These are phyloP conservation scores for Phytophthora hybrid DNA, from an alignment of 352 stramenopile genomes.

Conservation along the genomic window DNA sequence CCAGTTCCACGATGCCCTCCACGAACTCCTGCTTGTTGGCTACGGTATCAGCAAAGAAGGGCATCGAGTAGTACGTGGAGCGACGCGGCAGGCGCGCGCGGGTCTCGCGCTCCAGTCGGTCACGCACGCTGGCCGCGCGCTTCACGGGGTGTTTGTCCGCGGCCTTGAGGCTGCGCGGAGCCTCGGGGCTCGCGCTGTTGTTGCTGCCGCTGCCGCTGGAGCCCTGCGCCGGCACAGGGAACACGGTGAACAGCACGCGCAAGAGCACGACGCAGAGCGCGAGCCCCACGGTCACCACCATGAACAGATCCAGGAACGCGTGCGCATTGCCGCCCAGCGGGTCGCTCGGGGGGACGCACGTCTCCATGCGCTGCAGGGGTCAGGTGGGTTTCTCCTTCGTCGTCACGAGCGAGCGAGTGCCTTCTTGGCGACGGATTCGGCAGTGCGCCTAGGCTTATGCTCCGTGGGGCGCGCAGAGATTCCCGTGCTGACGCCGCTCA, in stretches of 20 bases:
- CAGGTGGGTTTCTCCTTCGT: background rate
- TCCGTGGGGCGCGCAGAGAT: slow-evolving; percentile 12
- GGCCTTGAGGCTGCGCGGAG: slow-evolving; percentile 15
- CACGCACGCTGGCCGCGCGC: slow-evolving; percentile 54
- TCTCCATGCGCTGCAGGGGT: slow-evolving; percentile 20
- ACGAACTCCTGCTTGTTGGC: slow-evolving; percentile 83
- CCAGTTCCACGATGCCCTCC: slow-evolving; percentile 69
- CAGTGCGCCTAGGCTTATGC: slow-evolving; percentile 22
- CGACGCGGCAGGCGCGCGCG: slow-evolving; percentile 59
- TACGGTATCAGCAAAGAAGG: slow-evolving; percentile 81
- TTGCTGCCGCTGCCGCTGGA: background rate
- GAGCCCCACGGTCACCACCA: slow-evolving; percentile 71
- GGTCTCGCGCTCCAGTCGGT: slow-evolving; percentile 72
- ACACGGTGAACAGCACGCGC: slow-evolving; percentile 65
- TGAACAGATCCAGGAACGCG: slow-evolving; percentile 69
- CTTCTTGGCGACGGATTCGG: slow-evolving; percentile 16
- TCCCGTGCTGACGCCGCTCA: slow-evolving; percentile 6
- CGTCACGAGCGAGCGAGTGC: background rate
- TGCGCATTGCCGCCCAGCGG: slow-evolving; percentile 28
- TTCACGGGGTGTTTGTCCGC: slow-evolving; percentile 30
- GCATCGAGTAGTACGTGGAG: slow-evolving; percentile 81
- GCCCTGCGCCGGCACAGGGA: slow-evolving; percentile 35
- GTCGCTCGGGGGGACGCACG: slow-evolving; percentile 19
- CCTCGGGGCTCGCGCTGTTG: slow-evolving; percentile 6
- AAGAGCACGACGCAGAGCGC: slow-evolving; percentile 72